These are phyloP conservation scores for Thermochaetoides thermophila DNA, from an alignment of 495 filamentous ascomycete genomes.

Conservation along the genomic window DNA sequence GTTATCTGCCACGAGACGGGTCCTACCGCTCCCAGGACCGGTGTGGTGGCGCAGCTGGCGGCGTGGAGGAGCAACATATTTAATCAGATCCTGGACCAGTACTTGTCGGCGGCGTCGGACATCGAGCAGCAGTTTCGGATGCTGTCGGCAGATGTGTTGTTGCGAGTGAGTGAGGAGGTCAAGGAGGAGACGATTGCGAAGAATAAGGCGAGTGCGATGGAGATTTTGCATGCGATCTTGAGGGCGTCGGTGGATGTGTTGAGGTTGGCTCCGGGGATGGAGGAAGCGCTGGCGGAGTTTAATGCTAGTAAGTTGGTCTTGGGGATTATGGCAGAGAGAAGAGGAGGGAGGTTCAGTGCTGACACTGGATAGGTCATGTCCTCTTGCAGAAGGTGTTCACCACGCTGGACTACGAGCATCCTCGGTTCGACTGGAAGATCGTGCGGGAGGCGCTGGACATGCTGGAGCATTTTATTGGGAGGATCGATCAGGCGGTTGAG, in stretches of 20 bases:
- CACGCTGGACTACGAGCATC: constrained; percentile 23
- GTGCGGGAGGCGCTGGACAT: constrained; percentile 24
- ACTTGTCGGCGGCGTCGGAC: constrained; percentile 32
- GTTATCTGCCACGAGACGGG: constrained; percentile 50
- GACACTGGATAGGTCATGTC: no score
- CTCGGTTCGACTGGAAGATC: constrained; percentile 28
- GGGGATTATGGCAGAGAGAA: neutral
- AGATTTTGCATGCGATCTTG: constrained; percentile 26
- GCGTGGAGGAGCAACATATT: constrained; percentile 52
- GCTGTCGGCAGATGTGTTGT: no score
- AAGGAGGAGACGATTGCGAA: constrained; percentile 27
- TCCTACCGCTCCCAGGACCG: constrained; percentile 35
- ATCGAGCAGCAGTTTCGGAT: constrained; percentile 31
- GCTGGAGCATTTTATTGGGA: constrained; percentile 21
- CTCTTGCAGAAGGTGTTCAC: constrained; percentile 25
- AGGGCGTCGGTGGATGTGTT: constrained; percentile 28
- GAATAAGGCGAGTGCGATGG: constrained; percentile 32
- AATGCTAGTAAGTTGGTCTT: constrained; percentile 21
- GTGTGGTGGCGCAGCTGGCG: constrained; percentile 41
- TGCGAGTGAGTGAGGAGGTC: no score
- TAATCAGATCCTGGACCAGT: constrained; percentile 33
- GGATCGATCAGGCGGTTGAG: constrained; percentile 24
- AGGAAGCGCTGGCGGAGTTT: constrained; percentile 20
- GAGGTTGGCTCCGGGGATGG: constrained; percentile 21
- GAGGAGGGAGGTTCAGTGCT: neutral